Conservation (phyloP, 305 asterid species). For the Fraxinus albicans region DNA sequence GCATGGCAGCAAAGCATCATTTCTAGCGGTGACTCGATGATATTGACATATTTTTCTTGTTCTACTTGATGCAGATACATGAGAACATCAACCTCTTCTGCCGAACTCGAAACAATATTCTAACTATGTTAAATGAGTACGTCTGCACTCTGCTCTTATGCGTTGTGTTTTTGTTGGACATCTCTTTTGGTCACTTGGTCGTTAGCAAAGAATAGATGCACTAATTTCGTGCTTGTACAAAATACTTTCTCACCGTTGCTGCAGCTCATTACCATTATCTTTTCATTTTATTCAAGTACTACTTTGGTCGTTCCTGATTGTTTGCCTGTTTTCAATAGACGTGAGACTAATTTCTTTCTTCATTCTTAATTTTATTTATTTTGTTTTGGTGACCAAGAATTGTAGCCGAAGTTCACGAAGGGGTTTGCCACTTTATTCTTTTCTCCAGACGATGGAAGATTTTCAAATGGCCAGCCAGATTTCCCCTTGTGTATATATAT, state of each 20-base stretch:
- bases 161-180: neutral
- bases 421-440: neutral
- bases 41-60: constrained; percentile 13
- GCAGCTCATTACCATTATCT: neutral
- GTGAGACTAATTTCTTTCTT: neutral
- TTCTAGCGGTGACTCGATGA: constrained; percentile 12
- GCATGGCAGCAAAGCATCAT: constrained; percentile 16
- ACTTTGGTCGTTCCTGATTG: neutral
- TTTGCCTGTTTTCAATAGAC: neutral
- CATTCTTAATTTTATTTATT: neutral
- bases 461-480: neutral
- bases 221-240: neutral
- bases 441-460: neutral
- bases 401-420: neutral
- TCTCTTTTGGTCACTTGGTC: constrained; percentile 8
- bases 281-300: neutral
- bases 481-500: neutral
- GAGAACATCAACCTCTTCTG: constrained; percentile 73
- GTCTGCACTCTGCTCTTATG: constrained; percentile 26
- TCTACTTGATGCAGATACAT: constrained; percentile 58
- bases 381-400: neutral
- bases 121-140: constrained; percentile 73
- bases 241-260: neutral
- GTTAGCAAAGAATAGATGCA: constrained; percentile 5
- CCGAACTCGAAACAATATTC: constrained; percentile 74